A percentile compares a stretch with the other conserved stretches of the same genome.
phyloP scores from a whole-genome alignment of 2,329 filamentous ascomycete genomes.

The Dothiorella sarmentorum region DNA sequence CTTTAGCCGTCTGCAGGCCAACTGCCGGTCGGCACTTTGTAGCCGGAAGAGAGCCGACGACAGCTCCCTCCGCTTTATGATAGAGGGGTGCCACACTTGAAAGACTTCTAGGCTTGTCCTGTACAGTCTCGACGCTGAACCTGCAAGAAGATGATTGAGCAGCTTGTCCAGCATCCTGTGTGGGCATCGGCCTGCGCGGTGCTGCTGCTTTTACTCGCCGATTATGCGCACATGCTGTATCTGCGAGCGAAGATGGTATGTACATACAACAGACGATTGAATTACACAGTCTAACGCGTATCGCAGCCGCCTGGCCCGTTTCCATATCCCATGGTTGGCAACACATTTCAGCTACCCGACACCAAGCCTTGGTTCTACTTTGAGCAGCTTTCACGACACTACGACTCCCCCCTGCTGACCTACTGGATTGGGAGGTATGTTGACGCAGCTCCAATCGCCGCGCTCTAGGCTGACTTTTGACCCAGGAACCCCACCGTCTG shows the following conservation, averaged over 20 bases:
- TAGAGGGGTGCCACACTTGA: background rate
- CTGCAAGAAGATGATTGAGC: background rate
- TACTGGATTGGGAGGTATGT: constrained; percentile 48
- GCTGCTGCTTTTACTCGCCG: constrained; percentile 30
- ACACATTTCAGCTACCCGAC: constrained; percentile 54
- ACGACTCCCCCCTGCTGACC: constrained; percentile 51
- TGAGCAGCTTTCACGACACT: constrained; percentile 50
- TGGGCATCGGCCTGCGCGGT: constrained; percentile 17
- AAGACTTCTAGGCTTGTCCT: no score
- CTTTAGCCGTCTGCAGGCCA: constrained; percentile 5
- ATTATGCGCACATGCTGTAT: constrained; percentile 51
- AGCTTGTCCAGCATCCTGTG: constrained; percentile 1
- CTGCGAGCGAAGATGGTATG: constrained; percentile 47
- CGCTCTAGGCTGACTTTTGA: constrained; percentile 38
- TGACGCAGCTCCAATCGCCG: constrained; percentile 1
- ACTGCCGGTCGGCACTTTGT: constrained; percentile 13
- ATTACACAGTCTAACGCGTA: background rate
- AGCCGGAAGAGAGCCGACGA: background rate
- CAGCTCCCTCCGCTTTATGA: background rate
- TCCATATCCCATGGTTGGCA: constrained; percentile 54
- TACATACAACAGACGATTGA: background rate
- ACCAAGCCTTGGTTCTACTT: constrained; percentile 59
- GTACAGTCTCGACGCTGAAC: background rate
- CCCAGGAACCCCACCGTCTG: constrained; percentile 36
- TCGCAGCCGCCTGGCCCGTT: constrained; percentile 53